These are phyloP conservation scores for Salix brachista DNA, from an alignment of 345 rosid genomes.

Conservation along the genomic window DNA sequence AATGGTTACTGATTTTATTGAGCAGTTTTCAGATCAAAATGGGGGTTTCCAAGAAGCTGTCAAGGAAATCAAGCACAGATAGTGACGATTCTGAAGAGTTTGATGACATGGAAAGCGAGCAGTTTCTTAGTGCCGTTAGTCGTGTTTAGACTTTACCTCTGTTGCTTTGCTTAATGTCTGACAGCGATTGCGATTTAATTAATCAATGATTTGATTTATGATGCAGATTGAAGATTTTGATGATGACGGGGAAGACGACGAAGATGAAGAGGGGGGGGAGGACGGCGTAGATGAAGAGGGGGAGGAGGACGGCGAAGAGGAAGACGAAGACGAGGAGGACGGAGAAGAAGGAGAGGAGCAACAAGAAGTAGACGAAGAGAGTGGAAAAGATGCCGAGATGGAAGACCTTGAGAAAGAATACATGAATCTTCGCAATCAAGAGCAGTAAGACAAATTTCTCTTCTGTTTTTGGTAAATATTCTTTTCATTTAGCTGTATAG, in stretches of 20 bases:
- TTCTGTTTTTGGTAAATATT: neutral
- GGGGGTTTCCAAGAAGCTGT: neutral
- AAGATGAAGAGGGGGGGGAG: neutral
- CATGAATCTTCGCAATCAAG: constrained; percentile 55
- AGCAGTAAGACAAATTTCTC: constrained; percentile 47
- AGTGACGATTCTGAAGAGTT: neutral
- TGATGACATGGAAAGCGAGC: neutral
- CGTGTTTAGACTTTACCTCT: neutral
- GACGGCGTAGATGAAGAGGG: neutral
- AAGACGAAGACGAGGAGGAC: neutral
- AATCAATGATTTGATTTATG: neutral
- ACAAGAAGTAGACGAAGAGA: neutral
- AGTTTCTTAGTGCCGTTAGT: neutral
- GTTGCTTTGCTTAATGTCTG: neutral
- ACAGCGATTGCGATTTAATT: neutral
- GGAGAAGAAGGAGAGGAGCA: neutral
- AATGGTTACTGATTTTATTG: no score
- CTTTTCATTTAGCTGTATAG: neutral
- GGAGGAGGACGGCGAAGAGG: neutral
- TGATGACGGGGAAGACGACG: neutral
- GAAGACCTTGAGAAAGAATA: constrained; percentile 84
- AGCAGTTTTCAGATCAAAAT: neutral
- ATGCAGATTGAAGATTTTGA: neutral
- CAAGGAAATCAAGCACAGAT: neutral
- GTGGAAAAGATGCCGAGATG: constrained; percentile 51